Base-by-base conservation (phyloP, 495 filamentous ascomycete genomes). In the Talaromyces ruber region DNA sequence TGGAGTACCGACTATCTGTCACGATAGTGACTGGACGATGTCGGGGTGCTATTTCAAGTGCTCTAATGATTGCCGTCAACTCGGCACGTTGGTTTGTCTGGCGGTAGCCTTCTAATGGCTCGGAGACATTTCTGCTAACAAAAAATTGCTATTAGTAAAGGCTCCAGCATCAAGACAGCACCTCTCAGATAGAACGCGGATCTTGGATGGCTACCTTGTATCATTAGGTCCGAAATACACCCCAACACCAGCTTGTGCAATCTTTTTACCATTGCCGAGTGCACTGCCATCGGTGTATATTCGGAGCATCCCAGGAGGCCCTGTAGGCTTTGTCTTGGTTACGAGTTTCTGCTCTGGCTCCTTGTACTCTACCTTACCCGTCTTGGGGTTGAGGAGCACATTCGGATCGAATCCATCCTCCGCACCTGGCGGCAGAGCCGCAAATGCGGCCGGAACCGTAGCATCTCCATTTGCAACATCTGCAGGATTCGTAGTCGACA, bases 81-180 rank as follows among this genome's bases (percentile, higher is more conserved):
- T 98, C 94, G 16, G 94, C 94, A 4, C 94, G 91, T 71, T 97
- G 90, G 71, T 98, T 98, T 1, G 94, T 97, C 71, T 98, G 94
- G 9, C 78, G 72, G 11, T 79, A 74, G 39, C 93, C 93, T 45
- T 75, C 67, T 2, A 98, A 80, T 16, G 86, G 83, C 68, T 97
- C 93, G 21, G 90, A 92, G 59, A 97, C 80, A 71, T 97, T 98
- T 69, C 89, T 91, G 68, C 72, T 77, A 68, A 72, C 68, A 69
- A 58, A 25, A 65, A 63, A 60, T 30, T 70, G 67, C 34, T 16
- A 39, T 59, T 28, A 59, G 24, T 25, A 22, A 34, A 32, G 14
- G 22, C 30, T 28, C 4, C 25, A 58, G 29, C 8, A 37, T 22
- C 11, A 16, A 16, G 26, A 34, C 51, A 58, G 26, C 6, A 18